These are phyloP conservation scores for Rhodotorula sphaerocarpa DNA, from an alignment of 768 basidiomycete genomes.

Conservation along the genomic window DNA sequence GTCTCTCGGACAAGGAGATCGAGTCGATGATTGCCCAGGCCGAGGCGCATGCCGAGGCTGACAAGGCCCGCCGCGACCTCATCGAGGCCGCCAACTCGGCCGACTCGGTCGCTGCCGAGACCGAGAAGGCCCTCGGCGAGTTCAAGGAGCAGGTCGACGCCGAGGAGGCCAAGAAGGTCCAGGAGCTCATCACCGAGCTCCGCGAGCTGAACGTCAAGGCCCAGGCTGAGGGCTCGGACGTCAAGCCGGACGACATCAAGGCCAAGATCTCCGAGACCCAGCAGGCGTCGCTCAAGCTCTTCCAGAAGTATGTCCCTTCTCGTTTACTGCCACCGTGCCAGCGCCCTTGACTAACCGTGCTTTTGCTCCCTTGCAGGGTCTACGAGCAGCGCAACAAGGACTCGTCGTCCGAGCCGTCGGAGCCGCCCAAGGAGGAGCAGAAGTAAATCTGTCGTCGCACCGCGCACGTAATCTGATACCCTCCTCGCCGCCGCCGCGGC, in stretches of 20 bases:
- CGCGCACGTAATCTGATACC: too few species aligned
- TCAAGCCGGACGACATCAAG: constrained; percentile 79
- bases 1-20: constrained; percentile 91
- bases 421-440: constrained; percentile 13
- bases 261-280: constrained; percentile 91
- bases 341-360: background rate
- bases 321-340: too few species aligned
- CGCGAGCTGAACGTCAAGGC: constrained; percentile 83
- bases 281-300: constrained; percentile 44
- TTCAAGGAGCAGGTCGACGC: constrained; percentile 95
- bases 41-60: constrained; percentile 84
- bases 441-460: background rate
- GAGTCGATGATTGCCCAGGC: constrained; percentile 93
- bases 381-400: constrained; percentile 1
- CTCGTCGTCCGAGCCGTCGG: background rate
- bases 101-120: constrained; percentile 85
- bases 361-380: constrained; percentile 1
- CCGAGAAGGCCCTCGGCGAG: constrained; percentile 96
- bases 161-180: constrained; percentile 86
- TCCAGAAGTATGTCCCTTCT: constrained; percentile 6
- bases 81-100: constrained; percentile 97
- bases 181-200: constrained; percentile 74
- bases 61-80: constrained; percentile 61
- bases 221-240: constrained; percentile 67
- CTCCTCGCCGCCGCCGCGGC: background rate